phyloP scores from a whole-genome alignment of 257 asterid species.

The Dorcoceras hygrometricum region DNA sequence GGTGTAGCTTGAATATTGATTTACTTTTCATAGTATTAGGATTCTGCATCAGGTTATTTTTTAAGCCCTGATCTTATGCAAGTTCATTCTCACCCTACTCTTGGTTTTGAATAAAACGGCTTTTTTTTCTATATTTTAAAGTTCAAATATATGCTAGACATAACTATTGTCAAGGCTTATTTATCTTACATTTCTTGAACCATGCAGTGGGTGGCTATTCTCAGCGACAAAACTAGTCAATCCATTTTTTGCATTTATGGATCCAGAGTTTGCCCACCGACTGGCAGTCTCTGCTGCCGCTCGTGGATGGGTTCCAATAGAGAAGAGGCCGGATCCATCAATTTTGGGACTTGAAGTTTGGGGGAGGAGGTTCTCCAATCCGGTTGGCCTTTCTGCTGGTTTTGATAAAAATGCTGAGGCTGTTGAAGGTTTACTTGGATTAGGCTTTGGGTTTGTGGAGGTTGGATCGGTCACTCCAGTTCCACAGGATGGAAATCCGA shows the following conservation, averaged over 20 bases:
- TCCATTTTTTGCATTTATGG: slow-evolving; percentile 91
- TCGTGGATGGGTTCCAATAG: slow-evolving; percentile 98
- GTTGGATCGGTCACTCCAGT: slow-evolving; percentile 98
- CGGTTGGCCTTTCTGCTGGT: slow-evolving; percentile 96
- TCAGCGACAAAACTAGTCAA: slow-evolving; percentile 89
- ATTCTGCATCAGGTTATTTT: not conserved
- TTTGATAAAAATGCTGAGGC: slow-evolving; percentile 98
- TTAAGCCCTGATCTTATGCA: not conserved
- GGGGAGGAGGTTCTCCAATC: slow-evolving; percentile 99
- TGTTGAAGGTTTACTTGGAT: slow-evolving; percentile 89
- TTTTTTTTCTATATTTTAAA: slow-evolving; percentile 7
- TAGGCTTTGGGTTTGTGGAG: slow-evolving; percentile 98
- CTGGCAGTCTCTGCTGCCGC: slow-evolving; percentile 96
- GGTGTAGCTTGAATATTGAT: not conserved
- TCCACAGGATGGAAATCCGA: slow-evolving; percentile 98
- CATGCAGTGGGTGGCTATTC: slow-evolving; percentile 96
- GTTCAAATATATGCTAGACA: not conserved
- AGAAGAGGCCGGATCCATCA: slow-evolving; percentile 83
- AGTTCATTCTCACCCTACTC: not conserved
- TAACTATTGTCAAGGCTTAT: slow-evolving; percentile 4
- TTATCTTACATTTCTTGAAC: slow-evolving; percentile 20
- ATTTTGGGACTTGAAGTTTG: slow-evolving; percentile 70
- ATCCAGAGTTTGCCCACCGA: slow-evolving; percentile 91
- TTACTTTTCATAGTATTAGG: not conserved
- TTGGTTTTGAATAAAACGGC: not conserved